Conservation (phyloP, 768 basidiomycete genomes). For the Tricholoma terreum region DNA sequence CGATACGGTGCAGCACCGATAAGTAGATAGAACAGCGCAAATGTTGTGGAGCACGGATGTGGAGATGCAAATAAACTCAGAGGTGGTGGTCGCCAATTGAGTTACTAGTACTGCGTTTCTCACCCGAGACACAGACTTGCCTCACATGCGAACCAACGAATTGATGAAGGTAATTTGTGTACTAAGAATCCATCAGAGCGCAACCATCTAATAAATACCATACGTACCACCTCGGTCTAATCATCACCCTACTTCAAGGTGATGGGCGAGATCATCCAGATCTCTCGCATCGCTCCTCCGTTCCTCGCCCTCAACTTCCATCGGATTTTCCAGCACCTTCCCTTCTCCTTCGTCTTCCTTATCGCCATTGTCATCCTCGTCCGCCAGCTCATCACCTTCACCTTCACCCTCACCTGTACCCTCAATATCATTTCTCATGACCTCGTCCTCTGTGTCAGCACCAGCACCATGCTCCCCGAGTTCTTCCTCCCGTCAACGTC, state of each 20-base stretch:
- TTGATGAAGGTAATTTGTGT: too few species aligned
- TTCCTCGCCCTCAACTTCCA: conserved; percentile 36
- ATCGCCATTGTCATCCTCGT: conserved; percentile 24
- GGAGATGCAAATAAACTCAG: too few species aligned
- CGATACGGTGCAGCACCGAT: too few species aligned
- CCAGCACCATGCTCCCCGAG: conserved; percentile 24
- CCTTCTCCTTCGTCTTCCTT: conserved; percentile 32
- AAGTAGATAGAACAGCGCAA: too few species aligned
- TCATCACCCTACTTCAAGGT: background rate
- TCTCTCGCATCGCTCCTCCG: conserved; percentile 12
- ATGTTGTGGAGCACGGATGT: too few species aligned
- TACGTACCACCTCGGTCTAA: too few species aligned
- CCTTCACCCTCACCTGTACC: conserved; percentile 28
- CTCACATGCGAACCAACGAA: too few species aligned
- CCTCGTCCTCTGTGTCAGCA: conserved; percentile 28
- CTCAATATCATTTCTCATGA: conserved; percentile 40
- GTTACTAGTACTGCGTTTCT: too few species aligned
- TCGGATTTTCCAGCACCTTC: conserved; percentile 28
- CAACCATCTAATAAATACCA: too few species aligned
- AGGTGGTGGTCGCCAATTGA: too few species aligned
- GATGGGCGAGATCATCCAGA: conserved; percentile 3
- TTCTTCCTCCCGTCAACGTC: conserved; percentile 27
- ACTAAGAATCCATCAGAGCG: too few species aligned
- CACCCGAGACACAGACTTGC: too few species aligned
- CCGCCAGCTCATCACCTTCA: conserved; percentile 24